Base-by-base conservation (phyloP, 495 filamentous ascomycete species). In the Corynascus novoguineensis region DNA sequence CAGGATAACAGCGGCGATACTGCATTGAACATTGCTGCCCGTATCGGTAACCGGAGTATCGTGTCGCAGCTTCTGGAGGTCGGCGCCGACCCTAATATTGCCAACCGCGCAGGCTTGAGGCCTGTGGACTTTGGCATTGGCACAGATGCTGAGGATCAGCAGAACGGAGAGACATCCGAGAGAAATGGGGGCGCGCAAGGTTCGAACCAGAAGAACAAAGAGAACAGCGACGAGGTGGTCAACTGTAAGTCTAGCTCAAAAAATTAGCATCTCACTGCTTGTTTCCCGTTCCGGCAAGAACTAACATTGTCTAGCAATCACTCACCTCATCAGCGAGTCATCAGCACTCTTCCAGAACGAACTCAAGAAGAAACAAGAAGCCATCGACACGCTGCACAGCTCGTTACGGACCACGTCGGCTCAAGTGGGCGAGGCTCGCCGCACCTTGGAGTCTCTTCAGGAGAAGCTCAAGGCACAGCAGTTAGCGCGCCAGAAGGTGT, bases 101-200 rank as follows among this genome's bases (percentile, higher is more conserved):
- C 90, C 1, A 98, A 97, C 65, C 83, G 87, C 37, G 88, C 89
- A 27, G 92, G 92, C 21, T 78, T 96, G 11, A 80, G 87, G 53
- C 91, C 93, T 14, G 78, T 86, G 22, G 93, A 97, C 67, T 97
- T 97, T 72, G 93, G 93, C 9, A 88, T 98, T 21, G 90, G 90
- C 31, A 83, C 82, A 5, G 75, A 77, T 14, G 65, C 63, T 28
- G 71, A 73, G 7, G 66, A 69, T 28, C 64, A 62, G n/a, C 78
- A 84, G 31, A 84, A 70, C 50, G 71, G 69, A 51, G 69, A 69
- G 29, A 56, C 52, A 17, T 60, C 66, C 15, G 68, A 70, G 38
- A 54, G 67, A 7, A 69, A 73, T 31, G 59, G 53, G 9, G 50
- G 54, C 3, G 25, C 55, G 34, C 64, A 67, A 34, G 71, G 68